phyloP scores from a whole-genome alignment of 2,329 filamentous ascomycete genomes.

The Aspergillus candidus region DNA sequence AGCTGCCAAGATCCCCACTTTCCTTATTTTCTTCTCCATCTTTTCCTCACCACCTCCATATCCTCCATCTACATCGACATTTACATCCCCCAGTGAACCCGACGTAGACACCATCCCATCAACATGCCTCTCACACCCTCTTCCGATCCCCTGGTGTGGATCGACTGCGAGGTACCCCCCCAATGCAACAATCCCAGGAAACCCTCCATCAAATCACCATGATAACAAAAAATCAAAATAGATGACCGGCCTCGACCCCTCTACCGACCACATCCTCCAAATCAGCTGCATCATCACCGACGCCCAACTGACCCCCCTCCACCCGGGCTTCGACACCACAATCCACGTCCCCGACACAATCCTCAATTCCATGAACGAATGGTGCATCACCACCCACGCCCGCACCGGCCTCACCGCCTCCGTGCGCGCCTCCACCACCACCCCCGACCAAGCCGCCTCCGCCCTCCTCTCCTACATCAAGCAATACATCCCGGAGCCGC shows the following conservation, averaged over 20 bases:
- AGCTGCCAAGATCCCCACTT: background rate
- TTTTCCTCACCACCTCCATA: background rate
- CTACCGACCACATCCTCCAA: constrained; percentile 79
- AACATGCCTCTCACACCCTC: constrained; percentile 45
- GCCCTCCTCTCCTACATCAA: constrained; percentile 73
- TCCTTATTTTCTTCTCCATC: background rate
- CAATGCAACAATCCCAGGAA: no score
- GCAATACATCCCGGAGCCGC: constrained; percentile 59
- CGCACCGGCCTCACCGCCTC: constrained; percentile 73
- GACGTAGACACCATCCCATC: background rate
- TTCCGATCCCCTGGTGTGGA: constrained; percentile 71
- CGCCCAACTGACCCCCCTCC: constrained; percentile 66
- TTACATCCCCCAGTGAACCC: background rate
- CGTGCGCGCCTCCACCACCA: constrained; percentile 67
- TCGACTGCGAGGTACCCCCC: constrained; percentile 63
- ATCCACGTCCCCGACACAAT: constrained; percentile 66
- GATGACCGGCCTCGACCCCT: constrained; percentile 86
- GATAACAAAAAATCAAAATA: constrained; percentile 30
- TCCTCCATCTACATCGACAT: background rate
- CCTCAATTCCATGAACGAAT: constrained; percentile 76
- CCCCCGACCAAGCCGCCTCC: constrained; percentile 64
- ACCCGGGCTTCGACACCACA: constrained; percentile 73
- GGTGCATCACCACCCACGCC: constrained; percentile 78
- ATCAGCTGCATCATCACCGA: constrained; percentile 91
- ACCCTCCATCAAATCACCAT: background rate